Percentiles rank a stretch among this genome's conserved stretches.
Evolutionary conservation across 2,329 filamentous ascomycete species (phyloP).

Genomic region (Dissoconium aciculare): DNA sequence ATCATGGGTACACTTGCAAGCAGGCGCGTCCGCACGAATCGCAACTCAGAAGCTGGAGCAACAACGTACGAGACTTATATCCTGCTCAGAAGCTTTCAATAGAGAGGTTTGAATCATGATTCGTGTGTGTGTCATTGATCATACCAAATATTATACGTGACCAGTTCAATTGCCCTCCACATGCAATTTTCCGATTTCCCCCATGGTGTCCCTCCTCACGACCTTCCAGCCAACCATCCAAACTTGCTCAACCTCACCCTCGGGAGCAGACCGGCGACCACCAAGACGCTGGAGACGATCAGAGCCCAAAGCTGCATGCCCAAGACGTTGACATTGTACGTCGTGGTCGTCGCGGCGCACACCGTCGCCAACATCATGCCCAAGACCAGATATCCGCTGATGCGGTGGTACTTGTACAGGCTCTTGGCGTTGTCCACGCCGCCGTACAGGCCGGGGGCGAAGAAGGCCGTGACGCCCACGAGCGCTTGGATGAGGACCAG

Average conservation of each 20-base stretch:
- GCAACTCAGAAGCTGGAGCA: too few relatives aligned
- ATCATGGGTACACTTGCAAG: too few relatives aligned
- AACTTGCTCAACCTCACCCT: slow-evolving; percentile 74
- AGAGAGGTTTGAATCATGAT: too few relatives aligned
- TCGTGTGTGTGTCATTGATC: too few relatives aligned
- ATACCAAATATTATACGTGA: too few relatives aligned
- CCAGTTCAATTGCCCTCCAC: too few relatives aligned
- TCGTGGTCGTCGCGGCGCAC: slow-evolving; percentile 58
- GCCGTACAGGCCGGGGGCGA: slow-evolving; percentile 58
- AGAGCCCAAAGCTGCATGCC: slow-evolving; percentile 65
- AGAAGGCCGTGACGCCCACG: slow-evolving; percentile 74
- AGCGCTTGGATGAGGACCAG: slow-evolving; percentile 57
- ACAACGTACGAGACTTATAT: too few relatives aligned
- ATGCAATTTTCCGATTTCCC: too few relatives aligned
- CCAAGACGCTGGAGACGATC: slow-evolving; percentile 48
- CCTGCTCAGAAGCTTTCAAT: too few relatives aligned
- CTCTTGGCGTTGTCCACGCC: slow-evolving; percentile 64
- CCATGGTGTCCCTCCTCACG: too few relatives aligned
- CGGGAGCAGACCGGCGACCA: slow-evolving; percentile 58
- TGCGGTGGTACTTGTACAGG: slow-evolving; percentile 80
- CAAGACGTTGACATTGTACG: slow-evolving; percentile 53
- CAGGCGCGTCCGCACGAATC: too few relatives aligned
- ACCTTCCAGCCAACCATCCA: slow-evolving; percentile 36
- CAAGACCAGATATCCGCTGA: slow-evolving; percentile 59
- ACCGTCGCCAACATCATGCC: slow-evolving; percentile 60